Base-by-base conservation (phyloP, 2,329 filamentous ascomycete genomes). In the Xylaria arbuscula region DNA sequence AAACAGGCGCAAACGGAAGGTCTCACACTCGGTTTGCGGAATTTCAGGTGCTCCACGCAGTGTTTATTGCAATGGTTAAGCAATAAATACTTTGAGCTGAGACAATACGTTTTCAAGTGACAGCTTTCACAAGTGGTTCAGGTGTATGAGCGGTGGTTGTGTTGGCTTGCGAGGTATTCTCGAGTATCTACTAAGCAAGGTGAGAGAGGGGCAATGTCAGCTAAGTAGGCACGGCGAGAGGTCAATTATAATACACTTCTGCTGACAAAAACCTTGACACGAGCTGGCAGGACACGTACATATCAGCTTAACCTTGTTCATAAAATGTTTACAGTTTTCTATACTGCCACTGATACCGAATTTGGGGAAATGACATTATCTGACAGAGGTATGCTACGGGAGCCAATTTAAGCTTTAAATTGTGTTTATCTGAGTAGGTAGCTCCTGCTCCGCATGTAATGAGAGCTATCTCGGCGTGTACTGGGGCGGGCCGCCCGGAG, bases 151-250 rank as follows among this genome's bases (percentile, higher is more conserved):
- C n/a, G n/a, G 24, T 54, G 51, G 28, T 54, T 17, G 51, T 19
- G 28, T 36, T n/a, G 17, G 36, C 28, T 54, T 54, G 15, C 17
- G 51, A 54, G 28, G 32, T 32, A 54, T 54, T 54, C 51, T 36
- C n/a, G 22, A 19, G 47, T 22, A 24, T 10, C 9, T 19, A 28
- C 28, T 28, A 28, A 28, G 28, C 9, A 19, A 24, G 22, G 36
- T 50, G 53, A 51, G 51, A 24, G 62, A 51, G 62, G 62, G 62
- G 54, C 62, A 64, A 45, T 28, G 54, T 45, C 24, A 64, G 47
- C 36, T 24, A 56, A 15, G 40, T 15, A 17, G 15, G 40, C 2
- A 45, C 15, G 28, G 28, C n/a, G 15, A 17, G 40, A 4, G 15
- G 40, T 45, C 17, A 13, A 40, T 10, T 10, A 13, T 2, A 40